Evolutionary conservation across 768 basidiomycete genomes (phyloP), one percentile per base, ranked within the genome.

Genomic region (Mycena crocata): DNA sequence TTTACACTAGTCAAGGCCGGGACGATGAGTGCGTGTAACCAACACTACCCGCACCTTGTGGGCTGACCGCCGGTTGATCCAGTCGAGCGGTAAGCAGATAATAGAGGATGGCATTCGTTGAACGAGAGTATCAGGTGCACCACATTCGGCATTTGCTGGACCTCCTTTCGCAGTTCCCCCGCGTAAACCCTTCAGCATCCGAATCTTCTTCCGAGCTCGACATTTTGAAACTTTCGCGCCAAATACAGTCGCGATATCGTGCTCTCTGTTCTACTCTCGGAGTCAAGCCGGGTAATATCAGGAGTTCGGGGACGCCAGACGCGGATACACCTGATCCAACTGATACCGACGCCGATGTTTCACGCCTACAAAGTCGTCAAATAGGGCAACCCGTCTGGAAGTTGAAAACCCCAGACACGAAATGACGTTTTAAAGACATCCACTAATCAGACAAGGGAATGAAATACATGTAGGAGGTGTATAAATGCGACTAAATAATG

Each of bases 191-290:
- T 32, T 86, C 89, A 51, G 75, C 82, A 0, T 68, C 80, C 6
- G 75, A 79, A 26, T 66, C 74, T n/a, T 73, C 81, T 1, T 74
- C 80, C 37, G 88, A 90, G 26, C 51, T 91, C 19, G 95, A 98
- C 76, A 86, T 97, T 48, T 79, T 89, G 12, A 88, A 87, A 60
- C 86, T 96, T 30, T 89, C 97, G 68, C 87, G 90, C 30, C 89
- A 93, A 67, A 96, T 98, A 64, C 87, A 94, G 44, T 93, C 95
- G 1, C 86, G 93, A 68, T 98, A 99, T 79, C 92, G 91, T 73
- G 86, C 89, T 0, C 87, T 96, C 40, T 99, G 96, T 71, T 89
- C 95, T 0, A 87, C 88, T 0, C 82, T 98, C 24, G 93, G 93
- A 34, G 86, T 95, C 34, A 79, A 81, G 31, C 84, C 84, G 0